Conservation (phyloP, 192 early-diverging fungal genomes). For the Coemansia nantahalensis region DNA sequence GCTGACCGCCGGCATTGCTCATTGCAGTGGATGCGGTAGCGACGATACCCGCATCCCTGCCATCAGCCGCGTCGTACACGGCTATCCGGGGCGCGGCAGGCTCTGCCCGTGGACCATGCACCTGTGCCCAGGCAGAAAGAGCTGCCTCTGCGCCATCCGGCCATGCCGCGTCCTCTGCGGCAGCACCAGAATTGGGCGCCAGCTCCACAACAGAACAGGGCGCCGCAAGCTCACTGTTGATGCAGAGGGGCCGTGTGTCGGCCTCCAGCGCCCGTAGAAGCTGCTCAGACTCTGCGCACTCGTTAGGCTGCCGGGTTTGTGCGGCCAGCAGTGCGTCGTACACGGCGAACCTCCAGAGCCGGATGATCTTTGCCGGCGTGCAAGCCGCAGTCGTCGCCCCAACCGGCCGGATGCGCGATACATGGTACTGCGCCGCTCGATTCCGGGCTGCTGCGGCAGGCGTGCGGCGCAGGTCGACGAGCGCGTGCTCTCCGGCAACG, state of each 20-base stretch:
- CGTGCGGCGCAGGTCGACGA: conserved; percentile 3
- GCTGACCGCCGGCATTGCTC: conserved; percentile 10
- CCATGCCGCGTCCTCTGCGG: not conserved
- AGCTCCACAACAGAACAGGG: conserved; percentile 1
- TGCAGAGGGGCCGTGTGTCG: not conserved
- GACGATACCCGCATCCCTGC: not conserved
- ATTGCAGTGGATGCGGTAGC: not conserved
- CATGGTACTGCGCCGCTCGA: not conserved
- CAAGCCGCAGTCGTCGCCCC: not conserved
- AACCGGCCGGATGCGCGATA: conserved; percentile 6
- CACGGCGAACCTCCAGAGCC: conserved; percentile 10
- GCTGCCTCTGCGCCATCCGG: not conserved
- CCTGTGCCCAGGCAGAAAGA: not conserved
- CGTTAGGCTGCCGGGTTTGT: not conserved
- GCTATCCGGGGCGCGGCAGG: not conserved
- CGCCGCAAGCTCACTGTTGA: not conserved
- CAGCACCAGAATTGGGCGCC: not conserved
- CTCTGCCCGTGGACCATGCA: not conserved
- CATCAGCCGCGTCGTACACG: not conserved
- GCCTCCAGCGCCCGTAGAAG: not conserved
- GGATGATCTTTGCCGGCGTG: not conserved
- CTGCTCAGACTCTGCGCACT: not conserved
- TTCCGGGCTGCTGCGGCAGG: not conserved
- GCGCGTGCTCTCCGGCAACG: not conserved
- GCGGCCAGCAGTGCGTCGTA: conserved; percentile 3